These are phyloP conservation scores for Fraxinus pennsylvanica DNA, from an alignment of 257 asterid genomes.

Conservation along the genomic window DNA sequence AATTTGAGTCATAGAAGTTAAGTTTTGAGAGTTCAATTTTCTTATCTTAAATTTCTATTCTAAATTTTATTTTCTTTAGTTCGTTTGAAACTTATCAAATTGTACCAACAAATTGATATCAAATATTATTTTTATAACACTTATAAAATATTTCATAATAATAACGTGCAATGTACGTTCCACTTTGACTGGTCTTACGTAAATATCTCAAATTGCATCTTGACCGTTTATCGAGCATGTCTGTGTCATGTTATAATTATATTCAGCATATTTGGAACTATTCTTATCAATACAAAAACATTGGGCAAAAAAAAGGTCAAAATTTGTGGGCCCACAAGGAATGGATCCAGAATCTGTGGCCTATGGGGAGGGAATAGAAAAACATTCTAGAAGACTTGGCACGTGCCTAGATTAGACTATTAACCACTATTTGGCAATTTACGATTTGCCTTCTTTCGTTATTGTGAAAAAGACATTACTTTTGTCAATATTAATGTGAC, in stretches of 20 bases:
- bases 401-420: neutral
- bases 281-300: neutral
- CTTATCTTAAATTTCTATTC: no score
- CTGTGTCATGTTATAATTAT: neutral
- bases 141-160: no score
- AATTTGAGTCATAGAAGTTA: no score
- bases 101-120: no score
- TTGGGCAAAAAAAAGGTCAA: neutral
- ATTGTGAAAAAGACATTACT: neutral
- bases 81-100: no score
- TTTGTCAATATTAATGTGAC: neutral
- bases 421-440: neutral
- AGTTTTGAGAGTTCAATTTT: no score
- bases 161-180: no score
- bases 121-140: no score
- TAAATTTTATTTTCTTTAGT: no score
- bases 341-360: neutral
- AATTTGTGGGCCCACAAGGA: neutral
- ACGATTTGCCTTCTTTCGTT: neutral
- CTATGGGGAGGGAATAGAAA: conserved; percentile 11
- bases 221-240: neutral
- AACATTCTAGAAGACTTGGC: conserved; percentile 44
- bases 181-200: no score
- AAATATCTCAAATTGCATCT: neutral
- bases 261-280: neutral